These are phyloP conservation scores for Dendrobium officinale DNA, from an alignment of 106 monocot genomes.

Conservation along the genomic window DNA sequence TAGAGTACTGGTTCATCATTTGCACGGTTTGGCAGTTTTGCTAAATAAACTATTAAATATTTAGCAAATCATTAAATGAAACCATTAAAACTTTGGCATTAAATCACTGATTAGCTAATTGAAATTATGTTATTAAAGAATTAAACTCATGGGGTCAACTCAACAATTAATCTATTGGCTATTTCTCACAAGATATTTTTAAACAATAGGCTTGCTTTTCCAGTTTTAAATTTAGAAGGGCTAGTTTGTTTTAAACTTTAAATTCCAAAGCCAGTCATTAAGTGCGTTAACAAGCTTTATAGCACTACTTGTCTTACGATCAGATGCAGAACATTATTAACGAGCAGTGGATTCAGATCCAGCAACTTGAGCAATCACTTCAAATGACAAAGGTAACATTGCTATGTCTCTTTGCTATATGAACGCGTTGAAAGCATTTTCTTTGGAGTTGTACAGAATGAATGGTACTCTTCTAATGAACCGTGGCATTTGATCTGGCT, in stretches of 20 bases:
- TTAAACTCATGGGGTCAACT: background rate
- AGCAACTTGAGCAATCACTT: conserved; percentile 75
- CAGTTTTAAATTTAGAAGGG: background rate
- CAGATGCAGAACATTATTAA: conserved; percentile 66
- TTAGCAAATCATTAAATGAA: background rate
- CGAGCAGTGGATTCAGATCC: conserved; percentile 95
- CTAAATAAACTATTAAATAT: background rate
- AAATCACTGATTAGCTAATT: too few species aligned
- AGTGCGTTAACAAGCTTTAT: background rate
- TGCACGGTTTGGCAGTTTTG: background rate
- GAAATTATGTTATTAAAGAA: background rate
- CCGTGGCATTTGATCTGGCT: conserved; percentile 5
- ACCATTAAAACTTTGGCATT: background rate
- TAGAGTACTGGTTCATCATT: background rate
- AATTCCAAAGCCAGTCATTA: background rate
- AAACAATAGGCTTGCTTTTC: background rate
- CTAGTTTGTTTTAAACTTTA: background rate
- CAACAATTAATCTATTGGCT: background rate
- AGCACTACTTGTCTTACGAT: conserved; percentile 7
- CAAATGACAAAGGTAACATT: conserved; percentile 56
- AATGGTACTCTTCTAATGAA: background rate
- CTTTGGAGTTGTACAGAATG: background rate
- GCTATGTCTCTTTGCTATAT: background rate
- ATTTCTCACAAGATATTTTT: background rate
- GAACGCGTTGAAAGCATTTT: background rate